Conservation (phyloP, 169 alveolate species). For the Cryptosporidium ubiquitum region DNA sequence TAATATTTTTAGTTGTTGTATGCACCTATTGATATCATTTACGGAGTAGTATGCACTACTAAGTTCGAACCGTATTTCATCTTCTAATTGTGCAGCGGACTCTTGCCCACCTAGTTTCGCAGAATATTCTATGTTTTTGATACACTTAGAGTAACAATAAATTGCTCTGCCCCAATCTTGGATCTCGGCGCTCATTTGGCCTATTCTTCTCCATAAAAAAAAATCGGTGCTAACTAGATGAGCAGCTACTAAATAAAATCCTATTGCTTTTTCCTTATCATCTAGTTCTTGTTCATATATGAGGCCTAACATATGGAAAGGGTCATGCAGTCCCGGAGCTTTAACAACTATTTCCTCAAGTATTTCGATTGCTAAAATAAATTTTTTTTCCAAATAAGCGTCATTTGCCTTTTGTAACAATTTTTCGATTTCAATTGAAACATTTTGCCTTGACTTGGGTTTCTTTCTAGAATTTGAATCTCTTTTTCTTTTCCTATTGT, state of each 20-base stretch:
- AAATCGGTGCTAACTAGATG: conserved; percentile 86
- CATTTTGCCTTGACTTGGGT: conserved; percentile 1
- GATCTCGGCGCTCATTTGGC: conserved; percentile 81
- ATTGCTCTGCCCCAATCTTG: conserved; percentile 74
- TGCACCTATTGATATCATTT: conserved; percentile 39
- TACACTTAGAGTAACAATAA: conserved; percentile 71
- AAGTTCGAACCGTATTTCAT: conserved; percentile 65
- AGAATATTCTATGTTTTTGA: conserved; percentile 22
- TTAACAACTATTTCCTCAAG: conserved; percentile 83
- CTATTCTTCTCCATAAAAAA: conserved; percentile 86
- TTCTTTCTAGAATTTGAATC: not conserved
- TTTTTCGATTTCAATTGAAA: conserved; percentile 75
- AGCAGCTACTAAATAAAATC: conserved; percentile 89
- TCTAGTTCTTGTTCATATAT: conserved; percentile 87
- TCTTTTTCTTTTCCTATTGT: conserved; percentile 21
- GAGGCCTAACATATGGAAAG: conserved; percentile 89
- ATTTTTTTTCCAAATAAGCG: conserved; percentile 77
- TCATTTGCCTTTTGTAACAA: conserved; percentile 81
- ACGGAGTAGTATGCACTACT: conserved; percentile 54
- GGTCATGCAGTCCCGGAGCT: conserved; percentile 90
- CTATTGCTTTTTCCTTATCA: conserved; percentile 85
- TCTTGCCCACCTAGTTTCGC: conserved; percentile 41
- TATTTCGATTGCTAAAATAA: conserved; percentile 77
- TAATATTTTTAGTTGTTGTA: conserved; percentile 66
- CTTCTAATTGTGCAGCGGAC: conserved; percentile 49